Evolutionary conservation across 1,139 yeast genomes (phyloP), one percentile per base, ranked within the genome.

Genomic region (Candida anutae): DNA sequence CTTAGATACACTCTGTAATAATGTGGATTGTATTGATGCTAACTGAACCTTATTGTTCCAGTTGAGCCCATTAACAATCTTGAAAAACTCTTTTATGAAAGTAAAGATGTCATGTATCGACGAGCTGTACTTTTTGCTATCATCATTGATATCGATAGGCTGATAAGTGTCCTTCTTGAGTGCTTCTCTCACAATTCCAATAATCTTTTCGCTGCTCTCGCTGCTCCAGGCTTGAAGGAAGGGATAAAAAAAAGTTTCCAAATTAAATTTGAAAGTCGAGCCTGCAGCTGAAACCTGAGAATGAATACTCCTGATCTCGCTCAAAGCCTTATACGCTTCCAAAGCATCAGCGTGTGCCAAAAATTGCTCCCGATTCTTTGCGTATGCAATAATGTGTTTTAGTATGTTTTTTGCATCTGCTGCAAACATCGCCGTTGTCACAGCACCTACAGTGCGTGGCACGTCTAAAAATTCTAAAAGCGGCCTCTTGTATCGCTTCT

Each of bases 101-200:
- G 74, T 62, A 48, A 81, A 78, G 14, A 80, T 66, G 45, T 83
- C 94, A 16, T 70, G 50, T 2, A 81, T 82, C 0, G 90, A 80
- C 1, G 74, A 59, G 32, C 68, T 61, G 30, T 43, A 59, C 34
- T 36, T 61, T 31, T 58, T 58, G 8, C 50, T 48, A 28, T 63
- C 67, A 16, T 46, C 52, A 0, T 56, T 63, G 4, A 63, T 42
- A 38, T 73, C 72, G 12, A 76, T 50, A 0, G 81, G 77, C 34
- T 62, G 54, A 50, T 77, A 80, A 0, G 44, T 44, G 45, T 82
- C 94, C 14, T 58, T 61, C 13, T 62, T 60, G 8, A 81, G 43
- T 0, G 85, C 75, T 16, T 72, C 66, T 17, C 59, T 57, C 3
- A 78, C 74, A 42, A 78, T 74, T 3, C 56, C 48, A 4, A 49